These are phyloP conservation scores for Cryptococcus sp. DNA, from an alignment of 1,284 basidiomycete species.

Conservation along the genomic window DNA sequence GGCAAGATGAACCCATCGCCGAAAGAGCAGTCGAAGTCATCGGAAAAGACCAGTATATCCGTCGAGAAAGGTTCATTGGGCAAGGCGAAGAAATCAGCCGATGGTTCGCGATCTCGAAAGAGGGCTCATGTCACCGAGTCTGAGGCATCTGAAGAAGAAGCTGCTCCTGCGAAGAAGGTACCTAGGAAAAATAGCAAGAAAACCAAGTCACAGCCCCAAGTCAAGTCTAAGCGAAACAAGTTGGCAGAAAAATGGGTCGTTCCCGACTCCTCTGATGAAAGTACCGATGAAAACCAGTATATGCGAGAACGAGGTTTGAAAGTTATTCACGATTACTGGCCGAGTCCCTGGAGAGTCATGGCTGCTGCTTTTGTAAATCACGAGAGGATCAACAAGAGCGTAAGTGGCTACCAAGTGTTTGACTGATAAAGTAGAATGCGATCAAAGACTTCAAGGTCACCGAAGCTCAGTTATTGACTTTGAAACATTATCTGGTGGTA, in stretches of 20 bases:
- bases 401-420: conserved; percentile 6
- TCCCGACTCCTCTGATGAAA: conserved; percentile 12
- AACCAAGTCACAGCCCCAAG: background rate
- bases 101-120: too few species aligned
- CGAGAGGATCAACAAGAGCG: conserved; percentile 18
- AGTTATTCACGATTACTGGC: conserved; percentile 16
- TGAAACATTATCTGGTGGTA: conserved; percentile 22
- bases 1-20: too few species aligned
- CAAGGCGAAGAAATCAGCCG: too few species aligned
- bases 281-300: conserved; percentile 5
- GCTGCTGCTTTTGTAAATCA: conserved; percentile 5
- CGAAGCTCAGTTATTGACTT: conserved; percentile 22
- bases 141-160: too few species aligned
- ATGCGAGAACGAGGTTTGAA: background rate
- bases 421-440: conserved; percentile 14
- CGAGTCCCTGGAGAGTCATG: conserved; percentile 11
- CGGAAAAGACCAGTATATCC: too few species aligned
- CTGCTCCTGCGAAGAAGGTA: too few species aligned
- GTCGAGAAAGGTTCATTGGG: too few species aligned
- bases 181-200: background rate
- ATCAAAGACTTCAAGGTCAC: conserved; percentile 19
- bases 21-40: too few species aligned
- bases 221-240: background rate
- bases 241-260: conserved; percentile 4
- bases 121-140: too few species aligned